Evolutionary conservation across 164 flowering plant species (phyloP).

Genomic region (Cinnamomum micranthum): DNA sequence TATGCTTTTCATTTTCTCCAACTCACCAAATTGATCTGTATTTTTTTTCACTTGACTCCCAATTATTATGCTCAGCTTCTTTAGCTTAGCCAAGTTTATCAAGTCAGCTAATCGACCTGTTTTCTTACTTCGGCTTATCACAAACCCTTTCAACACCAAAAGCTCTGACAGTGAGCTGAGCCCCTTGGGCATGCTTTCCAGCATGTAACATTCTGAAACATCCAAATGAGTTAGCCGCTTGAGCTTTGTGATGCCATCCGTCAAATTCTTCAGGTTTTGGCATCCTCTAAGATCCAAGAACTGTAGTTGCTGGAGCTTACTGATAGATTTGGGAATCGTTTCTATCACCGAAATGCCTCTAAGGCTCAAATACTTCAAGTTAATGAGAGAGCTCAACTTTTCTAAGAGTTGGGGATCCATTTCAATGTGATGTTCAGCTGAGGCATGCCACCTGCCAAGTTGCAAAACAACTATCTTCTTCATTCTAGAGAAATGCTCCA

Average conservation of each 20-base stretch:
- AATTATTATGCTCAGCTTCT: conserved; percentile 28
- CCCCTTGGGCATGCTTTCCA: conserved; percentile 34
- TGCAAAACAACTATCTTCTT: conserved; percentile 26
- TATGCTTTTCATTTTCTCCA: conserved; percentile 8
- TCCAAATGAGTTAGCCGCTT: conserved; percentile 40
- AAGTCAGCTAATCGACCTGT: conserved; percentile 24
- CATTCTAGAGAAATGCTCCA: conserved; percentile 11
- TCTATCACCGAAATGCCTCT: conserved; percentile 40
- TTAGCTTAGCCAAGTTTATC: conserved; percentile 16
- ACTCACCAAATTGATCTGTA: neutral
- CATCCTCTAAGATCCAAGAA: conserved; percentile 43
- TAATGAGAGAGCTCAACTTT: conserved; percentile 6
- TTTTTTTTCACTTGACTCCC: conserved; percentile 2
- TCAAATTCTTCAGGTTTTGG: conserved; percentile 30
- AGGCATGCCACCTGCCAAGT: conserved; percentile 39
- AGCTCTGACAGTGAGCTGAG: conserved; percentile 23
- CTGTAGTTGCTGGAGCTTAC: conserved; percentile 16
- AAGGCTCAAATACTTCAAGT: conserved; percentile 33
- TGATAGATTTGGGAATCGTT: conserved; percentile 23
- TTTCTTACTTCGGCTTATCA: conserved; percentile 8
- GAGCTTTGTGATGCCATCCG: conserved; percentile 14
- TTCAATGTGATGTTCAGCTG: conserved; percentile 28
- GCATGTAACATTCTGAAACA: conserved; percentile 39
- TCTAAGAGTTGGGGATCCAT: conserved; percentile 24
- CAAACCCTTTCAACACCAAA: conserved; percentile 48